Conservation (phyloP, 208 protist species). For the Phytomonas sp. region DNA sequence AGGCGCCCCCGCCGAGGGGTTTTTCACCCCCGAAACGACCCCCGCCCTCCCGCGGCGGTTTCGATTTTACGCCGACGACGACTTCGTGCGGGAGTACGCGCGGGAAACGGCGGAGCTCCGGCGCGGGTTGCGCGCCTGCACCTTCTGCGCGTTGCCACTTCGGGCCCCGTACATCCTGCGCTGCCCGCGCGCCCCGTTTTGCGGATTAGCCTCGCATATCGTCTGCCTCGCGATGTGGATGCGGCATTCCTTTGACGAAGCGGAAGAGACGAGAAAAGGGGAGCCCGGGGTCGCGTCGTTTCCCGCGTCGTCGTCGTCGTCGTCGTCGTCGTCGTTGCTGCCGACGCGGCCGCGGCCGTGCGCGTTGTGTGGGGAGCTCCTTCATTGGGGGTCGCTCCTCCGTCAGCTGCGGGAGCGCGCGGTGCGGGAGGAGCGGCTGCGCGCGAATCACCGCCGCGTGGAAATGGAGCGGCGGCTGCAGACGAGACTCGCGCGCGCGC, state of each 20-base stretch:
- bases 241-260: conserved; percentile 14
- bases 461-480: conserved; percentile 34
- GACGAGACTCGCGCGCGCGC: conserved; percentile 18
- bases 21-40: neutral
- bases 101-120: conserved; percentile 30
- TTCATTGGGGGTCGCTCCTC: conserved; percentile 62
- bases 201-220: conserved; percentile 48
- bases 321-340: conserved; percentile 12
- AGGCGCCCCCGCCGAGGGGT: no score
- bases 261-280: no score
- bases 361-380: conserved; percentile 49
- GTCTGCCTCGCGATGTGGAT: conserved; percentile 75
- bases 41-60: conserved; percentile 19
- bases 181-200: conserved; percentile 61
- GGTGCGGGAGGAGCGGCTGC: conserved; percentile 24
- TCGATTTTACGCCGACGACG: conserved; percentile 28
- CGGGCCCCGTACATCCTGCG: conserved; percentile 40
- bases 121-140: conserved; percentile 43
- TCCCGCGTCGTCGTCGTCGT: conserved; percentile 3
- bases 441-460: conserved; percentile 30
- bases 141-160: conserved; percentile 65
- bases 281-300: neutral
- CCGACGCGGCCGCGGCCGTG: conserved; percentile 32
- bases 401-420: conserved; percentile 56
- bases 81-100: conserved; percentile 41